These are phyloP conservation scores for Leccinum pseudoinsigne DNA, from an alignment of 1,284 basidiomycete genomes.

Conservation along the genomic window DNA sequence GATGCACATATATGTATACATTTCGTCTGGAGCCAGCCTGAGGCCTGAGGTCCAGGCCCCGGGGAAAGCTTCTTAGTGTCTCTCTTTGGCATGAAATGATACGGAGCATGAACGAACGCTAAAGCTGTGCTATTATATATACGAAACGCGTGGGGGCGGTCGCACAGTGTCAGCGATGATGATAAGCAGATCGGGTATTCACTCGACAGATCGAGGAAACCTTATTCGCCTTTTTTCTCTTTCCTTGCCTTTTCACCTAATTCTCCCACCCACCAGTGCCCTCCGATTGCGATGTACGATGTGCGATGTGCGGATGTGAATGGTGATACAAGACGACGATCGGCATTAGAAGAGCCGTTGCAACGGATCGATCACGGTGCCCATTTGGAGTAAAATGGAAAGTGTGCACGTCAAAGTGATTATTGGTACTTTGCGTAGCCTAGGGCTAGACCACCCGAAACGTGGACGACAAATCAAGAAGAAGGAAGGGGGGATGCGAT, in stretches of 20 bases:
- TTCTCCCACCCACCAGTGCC: not conserved
- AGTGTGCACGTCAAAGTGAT: not conserved
- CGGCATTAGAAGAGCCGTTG: constrained; percentile 50
- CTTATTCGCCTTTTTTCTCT: not conserved
- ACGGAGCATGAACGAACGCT: not conserved
- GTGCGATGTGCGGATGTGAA: not conserved
- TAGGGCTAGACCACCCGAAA: not conserved
- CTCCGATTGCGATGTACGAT: not conserved
- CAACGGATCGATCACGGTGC: constrained; percentile 74
- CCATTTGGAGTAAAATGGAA: constrained; percentile 49
- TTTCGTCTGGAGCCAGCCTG: not conserved
- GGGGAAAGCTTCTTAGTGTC: not conserved
- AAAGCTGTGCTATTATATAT: not conserved
- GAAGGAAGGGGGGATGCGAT: not conserved
- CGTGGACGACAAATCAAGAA: not conserved
- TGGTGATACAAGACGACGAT: not conserved
- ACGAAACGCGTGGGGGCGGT: not conserved
- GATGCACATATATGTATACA: constrained; percentile 3
- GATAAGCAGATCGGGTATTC: not conserved
- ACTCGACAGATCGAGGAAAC: not conserved
- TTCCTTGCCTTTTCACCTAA: not conserved
- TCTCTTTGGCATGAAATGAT: not conserved
- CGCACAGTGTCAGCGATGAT: not conserved
- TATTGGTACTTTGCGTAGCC: not conserved
- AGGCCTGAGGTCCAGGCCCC: not conserved